A percentile compares a stretch with the other conserved stretches of the same genome.
Conservation (phyloP, 805 yeast genomes). For the Pichia gijzeniarum region DNA sequence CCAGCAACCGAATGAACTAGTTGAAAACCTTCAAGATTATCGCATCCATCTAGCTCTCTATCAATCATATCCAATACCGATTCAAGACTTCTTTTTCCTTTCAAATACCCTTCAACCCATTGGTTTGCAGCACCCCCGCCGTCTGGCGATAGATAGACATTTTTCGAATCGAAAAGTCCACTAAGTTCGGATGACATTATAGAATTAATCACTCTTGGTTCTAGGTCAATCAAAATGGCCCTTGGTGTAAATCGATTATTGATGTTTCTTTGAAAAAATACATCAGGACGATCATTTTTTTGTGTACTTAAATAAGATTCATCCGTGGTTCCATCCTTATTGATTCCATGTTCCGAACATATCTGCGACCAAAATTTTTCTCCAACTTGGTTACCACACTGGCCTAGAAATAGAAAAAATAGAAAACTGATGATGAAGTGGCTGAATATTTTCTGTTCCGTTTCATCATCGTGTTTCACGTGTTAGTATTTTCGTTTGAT, state of each 20-base stretch:
- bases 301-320: conserved; percentile 16
- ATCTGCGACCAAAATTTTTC: conserved; percentile 88
- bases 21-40: conserved; percentile 85
- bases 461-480: background rate
- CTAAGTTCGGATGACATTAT: conserved; percentile 26
- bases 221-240: conserved; percentile 78
- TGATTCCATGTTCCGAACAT: conserved; percentile 79
- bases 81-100: conserved; percentile 64
- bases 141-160: conserved; percentile 66
- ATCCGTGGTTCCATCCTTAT: conserved; percentile 26
- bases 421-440: background rate
- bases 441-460: background rate
- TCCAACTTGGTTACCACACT: conserved; percentile 96
- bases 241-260: conserved; percentile 77
- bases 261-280: conserved; percentile 75
- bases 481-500: background rate
- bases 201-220: conserved; percentile 78
- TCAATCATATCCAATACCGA: conserved; percentile 78
- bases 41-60: conserved; percentile 85
- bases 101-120: conserved; percentile 86
- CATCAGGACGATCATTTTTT: conserved; percentile 72
- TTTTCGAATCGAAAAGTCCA: conserved; percentile 74
- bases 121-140: conserved; percentile 96
- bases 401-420: conserved; percentile 41
- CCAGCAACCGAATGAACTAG: conserved; percentile 94